Conservation (phyloP, 805 yeast species). For the Wickerhamiella azyma region DNA sequence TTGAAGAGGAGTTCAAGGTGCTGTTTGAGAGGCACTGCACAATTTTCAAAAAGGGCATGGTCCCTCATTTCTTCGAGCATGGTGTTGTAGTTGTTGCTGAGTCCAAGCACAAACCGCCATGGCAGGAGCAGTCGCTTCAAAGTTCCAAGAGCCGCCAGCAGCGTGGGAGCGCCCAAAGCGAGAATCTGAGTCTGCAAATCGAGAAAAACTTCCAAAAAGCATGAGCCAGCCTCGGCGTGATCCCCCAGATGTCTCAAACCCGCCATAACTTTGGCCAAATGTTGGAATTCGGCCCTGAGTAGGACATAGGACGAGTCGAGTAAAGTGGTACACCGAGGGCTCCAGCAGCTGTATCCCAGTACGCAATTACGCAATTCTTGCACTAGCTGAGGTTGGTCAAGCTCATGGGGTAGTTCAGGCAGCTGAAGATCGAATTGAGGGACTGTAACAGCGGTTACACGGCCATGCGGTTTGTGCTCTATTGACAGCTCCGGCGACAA, state of each 20-base stretch:
- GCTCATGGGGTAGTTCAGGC: not conserved
- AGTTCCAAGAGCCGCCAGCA: not conserved
- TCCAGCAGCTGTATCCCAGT: slow-evolving; percentile 11
- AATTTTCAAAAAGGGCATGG: not conserved
- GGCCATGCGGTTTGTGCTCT: too few species aligned
- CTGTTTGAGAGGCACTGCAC: not conserved
- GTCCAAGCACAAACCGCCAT: not conserved
- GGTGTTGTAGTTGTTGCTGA: not conserved
- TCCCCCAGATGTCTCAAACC: not conserved
- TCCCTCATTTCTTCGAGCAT: not conserved
- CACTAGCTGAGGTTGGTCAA: not conserved
- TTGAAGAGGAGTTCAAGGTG: not conserved
- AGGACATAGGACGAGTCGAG: not conserved
- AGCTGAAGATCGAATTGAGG: not conserved
- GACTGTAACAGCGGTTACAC: too few species aligned
- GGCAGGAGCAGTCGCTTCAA: not conserved
- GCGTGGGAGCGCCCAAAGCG: not conserved
- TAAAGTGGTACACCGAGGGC: not conserved
- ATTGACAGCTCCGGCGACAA: too few species aligned
- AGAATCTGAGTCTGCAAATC: not conserved
- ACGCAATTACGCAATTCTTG: slow-evolving; percentile 13
- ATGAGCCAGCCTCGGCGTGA: not conserved
- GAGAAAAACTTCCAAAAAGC: not conserved
- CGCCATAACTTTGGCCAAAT: not conserved
- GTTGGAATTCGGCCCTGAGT: not conserved